Base-by-base conservation (phyloP, 768 basidiomycete species). In the Amanita molliuscula region DNA sequence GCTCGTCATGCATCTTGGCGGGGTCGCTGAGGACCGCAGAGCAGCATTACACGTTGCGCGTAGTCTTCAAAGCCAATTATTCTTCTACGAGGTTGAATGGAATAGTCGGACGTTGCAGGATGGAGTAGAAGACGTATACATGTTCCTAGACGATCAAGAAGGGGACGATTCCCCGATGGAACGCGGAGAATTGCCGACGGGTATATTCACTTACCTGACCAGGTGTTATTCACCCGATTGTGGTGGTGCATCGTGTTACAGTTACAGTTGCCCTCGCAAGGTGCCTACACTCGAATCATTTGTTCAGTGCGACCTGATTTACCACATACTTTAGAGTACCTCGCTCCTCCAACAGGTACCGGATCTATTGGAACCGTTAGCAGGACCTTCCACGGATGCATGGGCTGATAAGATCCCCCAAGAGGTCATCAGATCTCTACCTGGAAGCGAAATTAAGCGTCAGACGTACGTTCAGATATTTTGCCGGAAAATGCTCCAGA, bases 51-150 rank as follows among this genome's bases (percentile, higher is more conserved):
- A 87, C 61, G 84, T 95, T 33, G 96, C 92, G 3, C 82, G 91
- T 34, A 89, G 88, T 51, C 72, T 98, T 33, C 93, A 97, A 61
- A 84, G 79, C 52, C 91, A 95, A 62, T 75, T 98, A 4, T 97
- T 92, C 73, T 94, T 96, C 65, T 90, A 91, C 61, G 95, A 98
- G 62, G 93, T 97, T 6, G 93, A 97, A 61, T 95, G 93, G 89
- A 90, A 87, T 26, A 81, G 82, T 44, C 79, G 82, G 16, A 73
- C 82, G 1, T 67, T 96, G 48, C 80, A 86, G 50, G 92, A 94
- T 59, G 83, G 87, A 3, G 87, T 94, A 3, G 92, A 94, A 59
- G 90, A 94, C 54, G 92, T 96, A 5, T 96, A 88, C 67, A 88
- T 86, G 74, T 95, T 96, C 65, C 70, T 89, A 59, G 90, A 90